These are phyloP conservation scores for Podaxis pistillaris DNA, from an alignment of 768 basidiomycete species.

Conservation along the genomic window DNA sequence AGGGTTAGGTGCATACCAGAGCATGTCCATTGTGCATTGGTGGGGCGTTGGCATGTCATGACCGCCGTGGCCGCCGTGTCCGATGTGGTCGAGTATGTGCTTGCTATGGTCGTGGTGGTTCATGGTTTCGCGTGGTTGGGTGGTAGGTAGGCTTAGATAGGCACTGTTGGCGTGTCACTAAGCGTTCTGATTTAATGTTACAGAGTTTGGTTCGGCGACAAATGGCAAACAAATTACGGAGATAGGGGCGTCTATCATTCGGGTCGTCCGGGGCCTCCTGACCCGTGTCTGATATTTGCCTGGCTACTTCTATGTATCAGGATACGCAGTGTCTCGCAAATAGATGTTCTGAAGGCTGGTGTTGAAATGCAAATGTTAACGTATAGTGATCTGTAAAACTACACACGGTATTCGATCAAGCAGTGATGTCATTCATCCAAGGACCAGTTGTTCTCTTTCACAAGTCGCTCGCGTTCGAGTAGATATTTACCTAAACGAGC, in stretches of 20 bases:
- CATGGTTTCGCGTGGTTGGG: neutral
- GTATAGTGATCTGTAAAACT: neutral
- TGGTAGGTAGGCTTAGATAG: neutral
- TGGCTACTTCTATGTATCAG: no score
- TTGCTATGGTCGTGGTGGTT: conserved; percentile 13
- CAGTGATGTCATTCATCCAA: conserved; percentile 39
- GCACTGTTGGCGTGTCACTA: neutral
- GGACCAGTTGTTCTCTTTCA: conserved; percentile 82
- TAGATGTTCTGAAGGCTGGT: no score
- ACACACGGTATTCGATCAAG: neutral
- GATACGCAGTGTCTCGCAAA: neutral
- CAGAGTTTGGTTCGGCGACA: neutral
- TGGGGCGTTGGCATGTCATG: conserved; percentile 49
- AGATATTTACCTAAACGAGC: conserved; percentile 67
- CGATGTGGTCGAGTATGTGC: conserved; percentile 32
- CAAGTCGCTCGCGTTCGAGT: conserved; percentile 72
- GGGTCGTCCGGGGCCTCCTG: no score
- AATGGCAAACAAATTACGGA: neutral
- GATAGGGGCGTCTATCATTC: neutral
- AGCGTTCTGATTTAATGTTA: no score
- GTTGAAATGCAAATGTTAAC: no score
- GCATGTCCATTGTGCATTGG: conserved; percentile 77
- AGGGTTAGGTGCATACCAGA: conserved; percentile 48
- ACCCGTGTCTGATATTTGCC: no score
- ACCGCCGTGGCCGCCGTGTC: conserved; percentile 44